Percentiles rank a stretch among this genome's conserved stretches.
These are phyloP conservation scores for Curvularia hawaiiensis DNA, from an alignment of 2,329 filamentous ascomycete genomes.

Conservation along the genomic window DNA sequence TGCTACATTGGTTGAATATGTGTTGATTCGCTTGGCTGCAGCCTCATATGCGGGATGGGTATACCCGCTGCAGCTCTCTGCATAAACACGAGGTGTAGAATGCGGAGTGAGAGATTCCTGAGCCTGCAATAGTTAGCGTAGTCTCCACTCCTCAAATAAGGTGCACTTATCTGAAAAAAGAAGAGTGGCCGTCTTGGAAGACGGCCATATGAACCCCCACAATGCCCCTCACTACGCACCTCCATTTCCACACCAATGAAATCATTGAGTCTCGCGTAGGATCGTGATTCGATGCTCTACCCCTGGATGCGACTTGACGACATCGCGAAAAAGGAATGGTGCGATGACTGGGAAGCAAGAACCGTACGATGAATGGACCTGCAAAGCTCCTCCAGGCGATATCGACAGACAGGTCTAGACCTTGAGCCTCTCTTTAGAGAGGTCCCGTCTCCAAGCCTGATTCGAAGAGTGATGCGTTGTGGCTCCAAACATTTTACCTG, in stretches of 20 bases:
- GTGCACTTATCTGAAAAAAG: slow-evolving; percentile 51
- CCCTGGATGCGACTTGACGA: slow-evolving; percentile 31
- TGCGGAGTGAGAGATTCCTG: background rate
- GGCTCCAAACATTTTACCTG: slow-evolving; percentile 7
- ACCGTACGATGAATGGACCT: slow-evolving; percentile 13
- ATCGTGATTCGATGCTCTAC: slow-evolving; percentile 6
- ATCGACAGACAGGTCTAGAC: slow-evolving; percentile 46
- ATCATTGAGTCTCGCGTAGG: slow-evolving; percentile 10
- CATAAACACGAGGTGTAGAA: slow-evolving; percentile 11
- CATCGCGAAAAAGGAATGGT: slow-evolving; percentile 16
- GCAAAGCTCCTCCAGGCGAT: slow-evolving; percentile 20
- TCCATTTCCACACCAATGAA: slow-evolving; percentile 25
- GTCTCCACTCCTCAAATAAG: slow-evolving; percentile 20
- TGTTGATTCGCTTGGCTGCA: slow-evolving; percentile 16
- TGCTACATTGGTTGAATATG: slow-evolving; percentile 19
- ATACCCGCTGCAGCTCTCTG: slow-evolving; percentile 5
- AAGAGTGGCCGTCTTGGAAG: slow-evolving; percentile 33
- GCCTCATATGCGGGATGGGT: slow-evolving; percentile 6
- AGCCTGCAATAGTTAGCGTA: slow-evolving; percentile 30
- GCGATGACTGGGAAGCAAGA: slow-evolving; percentile 18
- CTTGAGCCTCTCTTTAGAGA: slow-evolving; percentile 50
- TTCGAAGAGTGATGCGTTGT: slow-evolving; percentile 13
- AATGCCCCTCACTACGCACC: slow-evolving; percentile 21
- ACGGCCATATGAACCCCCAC: slow-evolving; percentile 26
- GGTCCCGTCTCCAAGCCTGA: slow-evolving; percentile 37